Base-by-base conservation (phyloP, 495 filamentous ascomycete species). In the Xylaria castorea region DNA sequence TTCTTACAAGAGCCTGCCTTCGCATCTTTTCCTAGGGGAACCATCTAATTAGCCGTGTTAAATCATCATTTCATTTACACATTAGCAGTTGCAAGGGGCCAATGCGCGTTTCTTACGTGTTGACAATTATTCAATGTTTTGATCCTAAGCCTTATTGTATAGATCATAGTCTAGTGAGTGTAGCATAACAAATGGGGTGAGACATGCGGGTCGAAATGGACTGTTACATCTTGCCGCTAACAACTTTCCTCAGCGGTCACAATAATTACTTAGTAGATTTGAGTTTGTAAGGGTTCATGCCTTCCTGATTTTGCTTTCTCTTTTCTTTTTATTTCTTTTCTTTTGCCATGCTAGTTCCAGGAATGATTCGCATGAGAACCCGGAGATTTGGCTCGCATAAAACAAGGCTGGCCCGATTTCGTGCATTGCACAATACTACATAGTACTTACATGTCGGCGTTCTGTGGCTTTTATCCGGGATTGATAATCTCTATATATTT, bases 61-160 rank as follows among this genome's bases (percentile, higher is more conserved):
- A 18, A 46, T 4, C 16, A 51, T 53, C 64, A 40, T 32, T 51
- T 27, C 16, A 53, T 34, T 44, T 34, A 40, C 25, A 30, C 36
- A 68, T 40, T 57, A 44, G 66, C 22, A 57, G 48, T 68, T 16
- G 34, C n/a, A 40, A 32, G 25, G 36, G 38, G 22, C 69, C 69
- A 71, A 55, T 71, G 46, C 48, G 62, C 36, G 61, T 57, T 71
- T 34, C 60, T 53, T 55, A 65, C 69, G 61, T 65, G 58, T 27
- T 30, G 27, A n/a, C 36, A 32, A 46, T 12, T 40, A 57, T 42
- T 57, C 32, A 57, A 27, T 68, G 50, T 57, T 44, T 57, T 71
- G 46, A 57, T 44, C 34, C 63, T 32, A 64, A 65, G n/a, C 61
- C 69, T 60, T 46, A 38, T 71, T 64, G 58, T 48, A 53, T 36